Base-by-base conservation (phyloP, 257 asterid species). In the Ballota nigra region DNA sequence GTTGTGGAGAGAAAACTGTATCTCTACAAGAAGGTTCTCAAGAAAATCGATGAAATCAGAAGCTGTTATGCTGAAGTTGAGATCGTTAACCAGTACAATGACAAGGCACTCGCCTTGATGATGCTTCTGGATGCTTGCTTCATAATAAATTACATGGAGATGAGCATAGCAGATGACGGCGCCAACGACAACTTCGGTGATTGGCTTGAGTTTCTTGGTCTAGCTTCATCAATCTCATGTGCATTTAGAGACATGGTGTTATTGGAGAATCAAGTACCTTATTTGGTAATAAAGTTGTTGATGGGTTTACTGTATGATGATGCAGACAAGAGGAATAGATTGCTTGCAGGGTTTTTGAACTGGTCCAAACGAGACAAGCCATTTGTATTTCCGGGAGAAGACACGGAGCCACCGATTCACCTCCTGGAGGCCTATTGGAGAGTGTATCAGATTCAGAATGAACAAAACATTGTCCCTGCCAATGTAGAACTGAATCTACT, bases 201-300 rank as follows among this genome's bases (percentile, higher is more conserved):
- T 2, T 71, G 76, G 76, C 12, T 18, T 19, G 19, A 47, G 15
- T 49, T 26, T 15, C 41, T 72, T 0, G 76, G 76, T 6, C 23
- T 28, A n/a, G 64, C 70, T 3, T 26, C 41, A 31, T 61, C 70
- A 0, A 23, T 43, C 0, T 28, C 63, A 22, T 45, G 61, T 24
- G 51, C 60, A 56, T 0, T 13, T 1, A 38, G 68, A 8, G 75
- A 70, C 13, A 0, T 70, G 31, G 16, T 58, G 47, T 5, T 70
- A 40, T 3, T 70, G 60, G 75, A 70, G 68, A 70, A 70, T 59
- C 75, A 70, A 3, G 61, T 70, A 29, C 75, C 75, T 2, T 70
- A 41, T 28, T 41, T 10, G 4, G 67, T 41, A 1, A 9, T 70
- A 12, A 29, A 41, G 1, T 1, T 58, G n/a, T 3, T 70, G 59